Conservation (phyloP, 176 grass and related monocot species). For the Triticum dicoccoides region DNA sequence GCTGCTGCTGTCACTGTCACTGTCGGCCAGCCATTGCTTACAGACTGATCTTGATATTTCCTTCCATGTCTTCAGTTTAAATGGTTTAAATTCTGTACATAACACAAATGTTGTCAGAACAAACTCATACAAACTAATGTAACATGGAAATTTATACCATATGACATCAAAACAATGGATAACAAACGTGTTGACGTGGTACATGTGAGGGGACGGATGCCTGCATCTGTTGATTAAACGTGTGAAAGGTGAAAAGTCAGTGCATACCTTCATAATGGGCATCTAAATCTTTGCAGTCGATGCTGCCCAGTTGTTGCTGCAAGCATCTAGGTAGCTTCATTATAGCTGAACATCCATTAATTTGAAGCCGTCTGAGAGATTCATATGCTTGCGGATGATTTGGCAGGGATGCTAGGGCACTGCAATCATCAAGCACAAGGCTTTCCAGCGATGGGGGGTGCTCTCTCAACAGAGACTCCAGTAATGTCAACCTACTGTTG, state of each 20-base stretch:
- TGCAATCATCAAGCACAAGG: rapidly evolving
- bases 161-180: not conserved
- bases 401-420: not conserved
- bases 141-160: not conserved
- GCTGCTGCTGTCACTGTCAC: too few relatives aligned
- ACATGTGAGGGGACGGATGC: not conserved
- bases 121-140: not conserved
- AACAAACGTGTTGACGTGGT: too few relatives aligned
- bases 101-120: not conserved
- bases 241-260: too few relatives aligned
- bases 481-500: not conserved
- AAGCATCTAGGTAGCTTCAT: not conserved
- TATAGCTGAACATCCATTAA: not conserved
- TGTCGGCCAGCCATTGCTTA: too few relatives aligned
- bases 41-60: not conserved
- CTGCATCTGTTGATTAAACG: not conserved
- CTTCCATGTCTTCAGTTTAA: not conserved
- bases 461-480: not conserved
- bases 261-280: not conserved
- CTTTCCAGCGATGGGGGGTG: not conserved
- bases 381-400: not conserved
- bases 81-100: not conserved
- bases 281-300: rapidly evolving
- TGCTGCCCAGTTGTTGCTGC: not conserved
- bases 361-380: rapidly evolving